These are phyloP conservation scores for Salicornia ramosissima DNA, from an alignment of 148 eudicot species.

Conservation along the genomic window DNA sequence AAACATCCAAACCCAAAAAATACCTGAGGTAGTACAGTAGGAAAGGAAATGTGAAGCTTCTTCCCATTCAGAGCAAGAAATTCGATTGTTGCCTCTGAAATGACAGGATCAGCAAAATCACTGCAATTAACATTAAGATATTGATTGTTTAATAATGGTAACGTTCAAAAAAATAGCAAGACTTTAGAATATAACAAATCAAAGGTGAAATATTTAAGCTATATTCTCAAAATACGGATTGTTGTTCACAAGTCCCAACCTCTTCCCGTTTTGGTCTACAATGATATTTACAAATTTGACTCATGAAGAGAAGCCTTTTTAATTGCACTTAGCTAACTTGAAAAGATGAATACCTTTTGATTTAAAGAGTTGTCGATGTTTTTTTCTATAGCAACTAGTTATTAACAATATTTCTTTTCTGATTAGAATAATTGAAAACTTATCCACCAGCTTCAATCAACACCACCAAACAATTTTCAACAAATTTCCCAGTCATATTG, in stretches of 20 bases:
- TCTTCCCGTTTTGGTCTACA: neutral
- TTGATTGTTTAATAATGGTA: conserved; percentile 3
- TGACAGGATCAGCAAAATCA: conserved; percentile 90
- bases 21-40: conserved; percentile 88
- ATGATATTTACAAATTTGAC: neutral
- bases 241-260: neutral
- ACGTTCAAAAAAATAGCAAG: neutral
- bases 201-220: neutral
- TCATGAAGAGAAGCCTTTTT: neutral
- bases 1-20: conserved; percentile 4
- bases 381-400: neutral
- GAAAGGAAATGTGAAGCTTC: conserved; percentile 62
- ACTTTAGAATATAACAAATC: neutral
- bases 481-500: too few relatives aligned
- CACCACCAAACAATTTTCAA: too few relatives aligned
- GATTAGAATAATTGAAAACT: too few relatives aligned
- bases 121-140: conserved; percentile 46
- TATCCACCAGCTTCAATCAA: too few relatives aligned
- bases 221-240: neutral
- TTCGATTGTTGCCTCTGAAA: conserved; percentile 81
- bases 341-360: neutral
- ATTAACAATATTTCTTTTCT: too few relatives aligned
- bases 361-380: neutral
- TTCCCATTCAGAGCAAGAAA: conserved; percentile 63
- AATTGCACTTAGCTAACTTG: neutral